phyloP scores from a whole-genome alignment of 495 filamentous ascomycete genomes.

The Cladorrhinum samala region DNA sequence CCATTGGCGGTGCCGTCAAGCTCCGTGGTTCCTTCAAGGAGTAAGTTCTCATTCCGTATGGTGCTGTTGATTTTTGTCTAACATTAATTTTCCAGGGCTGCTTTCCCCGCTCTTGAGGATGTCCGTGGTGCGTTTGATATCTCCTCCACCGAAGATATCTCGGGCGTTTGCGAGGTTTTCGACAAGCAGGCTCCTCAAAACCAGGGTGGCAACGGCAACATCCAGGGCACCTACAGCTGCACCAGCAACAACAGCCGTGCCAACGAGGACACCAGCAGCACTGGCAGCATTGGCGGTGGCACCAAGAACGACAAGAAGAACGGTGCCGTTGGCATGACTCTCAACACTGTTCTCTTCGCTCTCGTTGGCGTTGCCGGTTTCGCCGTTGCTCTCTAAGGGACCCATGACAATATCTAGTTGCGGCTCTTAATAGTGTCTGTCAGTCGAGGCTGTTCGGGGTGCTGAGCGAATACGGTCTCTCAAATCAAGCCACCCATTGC shows the following conservation, averaged over 20 bases:
- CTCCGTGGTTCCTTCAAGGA: slow-evolving; percentile 76
- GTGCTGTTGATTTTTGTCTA: neutral
- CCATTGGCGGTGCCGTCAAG: slow-evolving; percentile 81
- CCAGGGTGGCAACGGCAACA: slow-evolving; percentile 37
- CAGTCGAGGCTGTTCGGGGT: neutral
- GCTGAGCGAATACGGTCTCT: neutral
- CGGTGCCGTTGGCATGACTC: slow-evolving; percentile 25
- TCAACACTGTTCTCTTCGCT: slow-evolving; percentile 35
- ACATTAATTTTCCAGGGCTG: slow-evolving; percentile 46
- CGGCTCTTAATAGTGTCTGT: neutral
- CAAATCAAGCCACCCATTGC: neutral
- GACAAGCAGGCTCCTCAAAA: slow-evolving; percentile 29
- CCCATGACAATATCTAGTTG: neutral
- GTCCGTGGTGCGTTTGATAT: slow-evolving; percentile 86
- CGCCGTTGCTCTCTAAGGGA: slow-evolving; percentile 27
- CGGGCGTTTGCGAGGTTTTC: slow-evolving; percentile 41
- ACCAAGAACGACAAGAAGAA: slow-evolving; percentile 20
- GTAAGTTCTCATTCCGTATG: slow-evolving; percentile 46
- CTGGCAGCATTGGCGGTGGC: slow-evolving; percentile 14
- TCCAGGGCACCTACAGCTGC: slow-evolving; percentile 61
- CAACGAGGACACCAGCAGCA: slow-evolving; percentile 34
- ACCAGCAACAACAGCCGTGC: slow-evolving; percentile 37
- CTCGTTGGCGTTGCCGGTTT: slow-evolving; percentile 35
- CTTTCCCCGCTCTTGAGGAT: slow-evolving; percentile 60
- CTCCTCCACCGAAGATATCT: slow-evolving; percentile 63